phyloP scores from a whole-genome alignment of 345 rosid genomes.

The Eucalyptus sp. region DNA sequence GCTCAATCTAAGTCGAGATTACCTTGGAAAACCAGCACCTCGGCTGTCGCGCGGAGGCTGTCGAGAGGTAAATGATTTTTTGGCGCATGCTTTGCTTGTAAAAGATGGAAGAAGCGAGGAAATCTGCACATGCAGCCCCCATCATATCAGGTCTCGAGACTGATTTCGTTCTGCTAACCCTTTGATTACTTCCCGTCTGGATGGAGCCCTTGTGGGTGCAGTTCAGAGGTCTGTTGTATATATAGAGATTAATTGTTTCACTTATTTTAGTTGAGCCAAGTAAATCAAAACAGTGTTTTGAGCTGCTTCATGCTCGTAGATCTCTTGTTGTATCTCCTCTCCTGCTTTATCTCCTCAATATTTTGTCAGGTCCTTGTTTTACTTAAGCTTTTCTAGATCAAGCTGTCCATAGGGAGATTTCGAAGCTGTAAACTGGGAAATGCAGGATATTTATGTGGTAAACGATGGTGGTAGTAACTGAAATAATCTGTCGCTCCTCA shows the following conservation, averaged over 20 bases:
- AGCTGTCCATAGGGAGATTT: not conserved
- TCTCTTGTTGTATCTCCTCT: not conserved
- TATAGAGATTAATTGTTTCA: slow-evolving; percentile 36
- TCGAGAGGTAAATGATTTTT: slow-evolving; percentile 5
- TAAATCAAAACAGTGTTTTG: slow-evolving; percentile 5
- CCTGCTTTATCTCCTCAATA: not conserved
- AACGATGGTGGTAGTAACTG: not conserved
- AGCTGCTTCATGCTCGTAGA: slow-evolving; percentile 11
- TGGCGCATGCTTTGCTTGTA: not conserved
- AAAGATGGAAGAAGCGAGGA: slow-evolving; percentile 1
- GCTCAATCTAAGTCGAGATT: slow-evolving; percentile 3
- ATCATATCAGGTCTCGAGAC: not conserved
- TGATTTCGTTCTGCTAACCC: slow-evolving; percentile 12
- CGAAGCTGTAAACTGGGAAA: not conserved
- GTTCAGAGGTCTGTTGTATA: slow-evolving; percentile 47
- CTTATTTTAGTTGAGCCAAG: slow-evolving; percentile 6
- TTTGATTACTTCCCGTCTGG: slow-evolving; percentile 16
- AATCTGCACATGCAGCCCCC: not conserved
- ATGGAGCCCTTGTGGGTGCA: slow-evolving; percentile 2
- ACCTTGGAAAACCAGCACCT: not conserved
- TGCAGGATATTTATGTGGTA: not conserved
- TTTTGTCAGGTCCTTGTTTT: not conserved
- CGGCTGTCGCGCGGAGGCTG: not conserved
- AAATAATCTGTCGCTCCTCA: not conserved
- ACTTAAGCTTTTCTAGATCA: not conserved